Conservation (phyloP, 805 yeast species). For the Metschnikowia sp. region DNA sequence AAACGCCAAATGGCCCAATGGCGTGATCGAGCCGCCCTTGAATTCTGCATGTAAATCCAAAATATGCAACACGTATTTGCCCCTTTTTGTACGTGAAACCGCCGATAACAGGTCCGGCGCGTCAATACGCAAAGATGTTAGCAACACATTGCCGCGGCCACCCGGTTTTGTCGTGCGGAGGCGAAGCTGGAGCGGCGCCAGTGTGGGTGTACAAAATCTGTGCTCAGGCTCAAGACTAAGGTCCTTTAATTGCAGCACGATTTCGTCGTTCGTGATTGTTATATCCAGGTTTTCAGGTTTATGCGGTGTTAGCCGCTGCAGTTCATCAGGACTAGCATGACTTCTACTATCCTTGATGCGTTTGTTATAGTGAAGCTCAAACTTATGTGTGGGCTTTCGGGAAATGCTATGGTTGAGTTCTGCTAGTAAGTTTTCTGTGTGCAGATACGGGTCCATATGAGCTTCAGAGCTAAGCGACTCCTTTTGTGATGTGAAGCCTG, state of each 20-base stretch:
- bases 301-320: too few species aligned
- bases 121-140: slow-evolving; percentile 49
- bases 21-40: slow-evolving; percentile 26
- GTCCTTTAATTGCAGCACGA: too few species aligned
- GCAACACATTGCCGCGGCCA: slow-evolving; percentile 40
- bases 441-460: background rate
- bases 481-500: too few species aligned
- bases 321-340: too few species aligned
- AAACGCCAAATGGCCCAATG: slow-evolving; percentile 12
- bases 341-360: too few species aligned
- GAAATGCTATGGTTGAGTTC: slow-evolving; percentile 8
- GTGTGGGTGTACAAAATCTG: slow-evolving; percentile 22
- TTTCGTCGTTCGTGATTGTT: too few species aligned
- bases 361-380: background rate
- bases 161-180: slow-evolving; percentile 48
- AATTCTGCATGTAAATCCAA: slow-evolving; percentile 23
- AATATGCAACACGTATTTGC: slow-evolving; percentile 21
- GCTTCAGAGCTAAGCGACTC: background rate
- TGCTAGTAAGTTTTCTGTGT: slow-evolving; percentile 8
- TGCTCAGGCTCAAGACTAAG: background rate
- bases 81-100: background rate
- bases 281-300: background rate
- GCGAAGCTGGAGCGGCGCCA: slow-evolving; percentile 42
- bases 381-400: background rate
- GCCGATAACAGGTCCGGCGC: slow-evolving; percentile 38